Conservation (phyloP, 768 basidiomycete species). For the Phanerochaete sordida region DNA sequence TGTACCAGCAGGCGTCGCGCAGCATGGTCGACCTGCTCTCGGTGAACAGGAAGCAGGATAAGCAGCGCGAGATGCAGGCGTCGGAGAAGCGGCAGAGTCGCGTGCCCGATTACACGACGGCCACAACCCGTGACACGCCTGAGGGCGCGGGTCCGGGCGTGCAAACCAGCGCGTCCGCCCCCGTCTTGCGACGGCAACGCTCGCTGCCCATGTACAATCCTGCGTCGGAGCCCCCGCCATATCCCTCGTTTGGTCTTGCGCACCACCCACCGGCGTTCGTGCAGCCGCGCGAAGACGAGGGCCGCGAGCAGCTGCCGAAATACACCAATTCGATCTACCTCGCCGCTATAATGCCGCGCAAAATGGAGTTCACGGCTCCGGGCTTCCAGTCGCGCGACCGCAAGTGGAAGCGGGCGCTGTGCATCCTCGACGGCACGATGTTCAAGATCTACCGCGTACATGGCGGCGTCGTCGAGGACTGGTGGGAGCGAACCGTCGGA, state of each 20-base stretch:
- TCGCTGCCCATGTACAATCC: constrained; percentile 71
- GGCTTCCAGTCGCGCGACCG: constrained; percentile 87
- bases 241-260: constrained; percentile 45
- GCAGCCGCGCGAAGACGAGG: constrained; percentile 75
- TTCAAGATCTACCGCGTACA: constrained; percentile 71
- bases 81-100: constrained; percentile 8
- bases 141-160: neutral
- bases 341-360: constrained; percentile 77
- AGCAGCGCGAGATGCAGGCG: constrained; percentile 13
- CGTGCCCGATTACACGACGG: neutral
- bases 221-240: constrained; percentile 62
- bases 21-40: constrained; percentile 59
- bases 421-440: constrained; percentile 90
- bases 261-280: constrained; percentile 27
- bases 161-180: constrained; percentile 16
- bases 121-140: constrained; percentile 2
- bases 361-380: constrained; percentile 87
- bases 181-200: constrained; percentile 52
- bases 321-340: constrained; percentile 86
- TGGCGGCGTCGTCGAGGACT: constrained; percentile 53
- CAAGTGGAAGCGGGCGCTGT: constrained; percentile 86
- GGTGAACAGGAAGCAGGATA: constrained; percentile 14
- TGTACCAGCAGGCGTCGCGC: constrained; percentile 58
- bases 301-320: constrained; percentile 69
- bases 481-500: constrained; percentile 79